phyloP scores from a whole-genome alignment of 306 rosid species.

The Corylus heterophylla region DNA sequence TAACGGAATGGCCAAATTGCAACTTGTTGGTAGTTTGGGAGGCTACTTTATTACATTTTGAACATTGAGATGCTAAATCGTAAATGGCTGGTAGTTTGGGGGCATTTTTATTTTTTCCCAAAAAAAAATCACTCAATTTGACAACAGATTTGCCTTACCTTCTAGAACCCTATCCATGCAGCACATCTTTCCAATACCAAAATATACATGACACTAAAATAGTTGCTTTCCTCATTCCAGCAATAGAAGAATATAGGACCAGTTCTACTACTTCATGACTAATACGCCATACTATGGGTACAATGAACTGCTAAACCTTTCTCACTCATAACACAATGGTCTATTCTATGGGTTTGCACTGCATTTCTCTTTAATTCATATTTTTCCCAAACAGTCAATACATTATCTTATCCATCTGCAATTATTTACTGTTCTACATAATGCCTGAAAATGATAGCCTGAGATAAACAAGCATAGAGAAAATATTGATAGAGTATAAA shows the following conservation, averaged over 20 bases:
- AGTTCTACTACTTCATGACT: background rate
- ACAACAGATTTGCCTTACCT: background rate
- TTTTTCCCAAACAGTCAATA: background rate
- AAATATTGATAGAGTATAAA: background rate
- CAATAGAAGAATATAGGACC: background rate
- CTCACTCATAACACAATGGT: background rate
- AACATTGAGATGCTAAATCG: no score
- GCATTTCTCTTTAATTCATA: background rate
- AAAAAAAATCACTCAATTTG: background rate
- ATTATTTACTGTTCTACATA: background rate
- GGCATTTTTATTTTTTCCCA: no score
- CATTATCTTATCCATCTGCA: background rate
- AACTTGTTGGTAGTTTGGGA: no score
- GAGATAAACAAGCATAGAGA: background rate
- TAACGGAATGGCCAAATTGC: no score
- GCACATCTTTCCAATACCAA: background rate
- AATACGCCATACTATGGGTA: background rate
- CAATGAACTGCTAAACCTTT: background rate
- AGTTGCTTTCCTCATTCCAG: background rate
- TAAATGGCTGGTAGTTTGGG: no score
- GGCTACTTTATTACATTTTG: no score
- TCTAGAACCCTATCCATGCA: background rate
- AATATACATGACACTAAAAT: background rate
- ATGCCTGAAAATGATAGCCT: background rate
- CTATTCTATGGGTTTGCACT: background rate